These are phyloP conservation scores for Jackrogersella minutella DNA, from an alignment of 495 filamentous ascomycete genomes.

Conservation along the genomic window DNA sequence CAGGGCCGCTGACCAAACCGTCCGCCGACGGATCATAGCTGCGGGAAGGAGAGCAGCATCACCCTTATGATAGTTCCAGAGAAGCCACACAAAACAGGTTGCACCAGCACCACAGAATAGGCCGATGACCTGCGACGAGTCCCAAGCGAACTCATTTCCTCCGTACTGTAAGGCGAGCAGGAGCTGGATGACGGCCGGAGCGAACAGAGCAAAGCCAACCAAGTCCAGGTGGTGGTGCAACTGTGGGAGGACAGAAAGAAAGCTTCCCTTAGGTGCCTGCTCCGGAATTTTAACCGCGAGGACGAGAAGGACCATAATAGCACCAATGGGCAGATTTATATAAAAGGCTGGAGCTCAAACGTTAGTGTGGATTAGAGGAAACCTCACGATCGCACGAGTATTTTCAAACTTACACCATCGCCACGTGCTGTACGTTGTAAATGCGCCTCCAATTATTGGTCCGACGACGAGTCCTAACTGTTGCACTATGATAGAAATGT, in stretches of 20 bases:
- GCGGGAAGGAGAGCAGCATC: constrained; percentile 51
- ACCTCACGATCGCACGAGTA: neutral
- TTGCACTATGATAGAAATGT: constrained; percentile 2
- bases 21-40: constrained; percentile 4
- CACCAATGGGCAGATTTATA: constrained; percentile 52
- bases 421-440: constrained; percentile 62
- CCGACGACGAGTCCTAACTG: constrained; percentile 48
- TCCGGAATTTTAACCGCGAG: constrained; percentile 58
- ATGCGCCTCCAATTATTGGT: constrained; percentile 64
- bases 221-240: constrained; percentile 13
- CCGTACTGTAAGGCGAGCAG: constrained; percentile 58
- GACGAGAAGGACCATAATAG: constrained; percentile 41
- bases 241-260: neutral
- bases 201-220: constrained; percentile 40
- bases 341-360: constrained; percentile 59
- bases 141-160: constrained; percentile 55
- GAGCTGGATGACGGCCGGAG: constrained; percentile 50
- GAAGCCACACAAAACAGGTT: constrained; percentile 49
- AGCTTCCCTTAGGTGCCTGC: constrained; percentile 1
- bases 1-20: constrained; percentile 1
- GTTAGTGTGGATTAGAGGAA: constrained; percentile 53
- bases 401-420: constrained; percentile 44
- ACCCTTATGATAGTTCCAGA: constrained; percentile 54
- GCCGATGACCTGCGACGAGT: constrained; percentile 37
- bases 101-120: constrained; percentile 52